phyloP scores from a whole-genome alignment of 257 asterid species.

The Thymus quinquecostatus region DNA sequence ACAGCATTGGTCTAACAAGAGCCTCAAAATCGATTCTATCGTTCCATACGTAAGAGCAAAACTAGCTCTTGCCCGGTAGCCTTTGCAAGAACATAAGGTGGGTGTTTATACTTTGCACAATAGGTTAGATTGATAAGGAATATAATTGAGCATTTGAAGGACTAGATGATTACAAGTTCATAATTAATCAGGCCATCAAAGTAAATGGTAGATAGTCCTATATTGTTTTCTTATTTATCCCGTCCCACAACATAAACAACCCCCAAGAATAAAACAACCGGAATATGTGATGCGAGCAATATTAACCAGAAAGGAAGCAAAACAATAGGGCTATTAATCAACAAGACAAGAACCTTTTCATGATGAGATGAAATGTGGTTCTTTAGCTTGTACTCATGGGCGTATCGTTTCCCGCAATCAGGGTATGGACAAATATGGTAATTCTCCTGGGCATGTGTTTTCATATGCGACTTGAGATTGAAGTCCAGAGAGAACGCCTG shows the following conservation, averaged over 20 bases:
- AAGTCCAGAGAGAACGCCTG: constrained; percentile 99
- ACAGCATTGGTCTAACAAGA: neutral
- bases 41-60: neutral
- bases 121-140: no score
- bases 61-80: neutral
- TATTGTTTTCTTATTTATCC: no score
- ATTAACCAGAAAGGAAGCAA: neutral
- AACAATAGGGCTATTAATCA: neutral
- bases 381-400: constrained; percentile 96
- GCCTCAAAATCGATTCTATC: neutral
- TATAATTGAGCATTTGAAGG: no score
- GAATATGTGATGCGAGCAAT: neutral
- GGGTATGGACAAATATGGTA: constrained; percentile 93
- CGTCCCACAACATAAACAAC: no score
- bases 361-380: constrained; percentile 84
- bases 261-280: neutral
- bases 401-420: constrained; percentile 97
- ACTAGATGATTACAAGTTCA: no score
- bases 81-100: neutral
- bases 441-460: constrained; percentile 98
- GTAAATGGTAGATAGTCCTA: no score
- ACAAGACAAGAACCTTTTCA: constrained; percentile 61
- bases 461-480: constrained; percentile 97
- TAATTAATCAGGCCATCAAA: no score
- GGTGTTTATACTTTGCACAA: no score